These are phyloP conservation scores for Halenospora varia DNA, from an alignment of 495 filamentous ascomycete genomes.

Conservation along the genomic window DNA sequence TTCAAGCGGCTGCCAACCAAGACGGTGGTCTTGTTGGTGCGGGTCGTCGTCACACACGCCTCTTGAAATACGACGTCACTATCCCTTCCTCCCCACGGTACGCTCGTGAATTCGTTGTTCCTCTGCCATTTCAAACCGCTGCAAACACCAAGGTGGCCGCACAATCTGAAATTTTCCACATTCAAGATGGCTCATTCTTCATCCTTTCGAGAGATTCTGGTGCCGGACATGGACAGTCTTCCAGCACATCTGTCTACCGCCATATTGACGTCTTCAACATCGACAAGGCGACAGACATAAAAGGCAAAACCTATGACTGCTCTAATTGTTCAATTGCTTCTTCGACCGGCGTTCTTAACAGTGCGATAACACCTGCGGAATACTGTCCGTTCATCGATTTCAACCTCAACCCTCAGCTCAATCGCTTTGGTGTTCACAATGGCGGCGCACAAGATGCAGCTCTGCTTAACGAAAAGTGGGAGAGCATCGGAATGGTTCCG, in stretches of 20 bases:
- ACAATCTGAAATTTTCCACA: conserved; percentile 66
- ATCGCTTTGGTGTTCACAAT: conserved; percentile 66
- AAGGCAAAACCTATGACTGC: conserved; percentile 40
- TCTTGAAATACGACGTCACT: conserved; percentile 57
- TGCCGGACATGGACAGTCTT: conserved; percentile 53
- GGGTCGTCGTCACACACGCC: conserved; percentile 44
- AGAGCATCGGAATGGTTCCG: conserved; percentile 62
- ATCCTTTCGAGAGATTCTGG: conserved; percentile 64
- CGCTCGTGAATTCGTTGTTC: conserved; percentile 64
- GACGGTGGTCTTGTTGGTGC: conserved; percentile 47
- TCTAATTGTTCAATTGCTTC: conserved; percentile 45
- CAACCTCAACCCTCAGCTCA: conserved; percentile 65
- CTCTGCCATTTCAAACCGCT: conserved; percentile 53
- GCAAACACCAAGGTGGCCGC: conserved; percentile 47
- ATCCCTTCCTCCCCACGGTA: conserved; percentile 33
- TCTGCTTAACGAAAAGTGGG: conserved; percentile 81
- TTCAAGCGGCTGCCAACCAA: conserved; percentile 40
- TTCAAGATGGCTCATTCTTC: conserved; percentile 63
- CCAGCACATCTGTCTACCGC: conserved; percentile 57
- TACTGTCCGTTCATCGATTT: conserved; percentile 72
- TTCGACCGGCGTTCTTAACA: conserved; percentile 49
- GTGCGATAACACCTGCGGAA: conserved; percentile 53
- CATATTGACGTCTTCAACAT: conserved; percentile 74
- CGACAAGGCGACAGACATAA: conserved; percentile 59
- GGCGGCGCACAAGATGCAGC: conserved; percentile 51